Conservation (phyloP, 2,329 filamentous ascomycete genomes). For the Albophoma yamanashiensis region DNA sequence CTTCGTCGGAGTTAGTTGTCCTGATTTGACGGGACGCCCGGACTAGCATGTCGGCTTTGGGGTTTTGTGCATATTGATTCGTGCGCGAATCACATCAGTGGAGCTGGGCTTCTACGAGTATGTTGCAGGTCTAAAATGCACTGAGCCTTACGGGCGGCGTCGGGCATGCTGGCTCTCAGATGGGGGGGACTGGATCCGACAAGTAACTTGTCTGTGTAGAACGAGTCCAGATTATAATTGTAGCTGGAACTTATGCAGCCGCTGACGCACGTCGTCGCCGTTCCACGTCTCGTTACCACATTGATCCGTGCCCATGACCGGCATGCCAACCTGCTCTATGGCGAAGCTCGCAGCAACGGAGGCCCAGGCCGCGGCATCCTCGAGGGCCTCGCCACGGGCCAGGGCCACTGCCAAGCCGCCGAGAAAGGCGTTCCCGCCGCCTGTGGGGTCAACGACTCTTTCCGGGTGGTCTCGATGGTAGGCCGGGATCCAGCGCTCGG, state of each 20-base stretch:
- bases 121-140: neutral
- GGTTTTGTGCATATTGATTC: neutral
- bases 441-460: conserved; percentile 81
- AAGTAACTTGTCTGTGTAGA: neutral
- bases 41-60: neutral
- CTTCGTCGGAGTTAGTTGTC: neutral
- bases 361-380: conserved; percentile 68
- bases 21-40: neutral
- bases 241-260: conserved; percentile 39
- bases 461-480: conserved; percentile 42
- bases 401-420: conserved; percentile 47
- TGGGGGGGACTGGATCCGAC: neutral
- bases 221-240: conserved; percentile 18
- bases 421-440: conserved; percentile 86
- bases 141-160: neutral
- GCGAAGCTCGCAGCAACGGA: conserved; percentile 81
- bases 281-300: conserved; percentile 51
- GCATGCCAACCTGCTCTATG: conserved; percentile 89
- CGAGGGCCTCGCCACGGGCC: conserved; percentile 47
- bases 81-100: neutral
- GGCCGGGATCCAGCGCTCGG: conserved; percentile 68
- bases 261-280: conserved; percentile 38
- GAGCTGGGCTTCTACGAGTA: neutral
- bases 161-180: neutral
- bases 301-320: conserved; percentile 37